Conservation (phyloP, 768 basidiomycete species). For the Lactifluus hygrophoroides region DNA sequence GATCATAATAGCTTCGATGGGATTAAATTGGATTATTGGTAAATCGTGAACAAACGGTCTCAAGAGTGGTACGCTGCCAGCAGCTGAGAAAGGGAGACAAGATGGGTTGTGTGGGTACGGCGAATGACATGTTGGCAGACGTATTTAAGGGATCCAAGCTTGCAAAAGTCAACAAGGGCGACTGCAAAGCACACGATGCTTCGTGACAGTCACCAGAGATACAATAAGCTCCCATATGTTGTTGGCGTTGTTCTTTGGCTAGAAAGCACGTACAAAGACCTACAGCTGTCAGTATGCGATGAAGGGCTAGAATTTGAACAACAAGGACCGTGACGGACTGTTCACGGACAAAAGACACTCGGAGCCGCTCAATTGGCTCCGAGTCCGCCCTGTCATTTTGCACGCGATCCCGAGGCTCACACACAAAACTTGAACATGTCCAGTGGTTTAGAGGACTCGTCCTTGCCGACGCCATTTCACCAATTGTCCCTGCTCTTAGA, state of each 20-base stretch:
- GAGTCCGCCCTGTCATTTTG: too few species aligned
- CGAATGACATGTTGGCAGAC: background rate
- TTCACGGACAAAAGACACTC: too few species aligned
- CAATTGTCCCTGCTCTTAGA: constrained; percentile 49
- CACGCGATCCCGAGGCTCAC: background rate
- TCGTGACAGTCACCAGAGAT: background rate
- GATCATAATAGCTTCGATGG: constrained; percentile 45
- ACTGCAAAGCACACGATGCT: background rate
- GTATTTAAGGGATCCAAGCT: constrained; percentile 8
- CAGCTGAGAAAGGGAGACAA: background rate
- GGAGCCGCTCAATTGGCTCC: background rate
- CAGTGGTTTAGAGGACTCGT: constrained; percentile 6
- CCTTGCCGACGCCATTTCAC: constrained; percentile 36
- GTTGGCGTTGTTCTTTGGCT: background rate
- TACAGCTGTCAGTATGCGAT: background rate
- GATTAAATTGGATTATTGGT: constrained; percentile 18
- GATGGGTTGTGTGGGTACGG: background rate
- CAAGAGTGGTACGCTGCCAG: constrained; percentile 16
- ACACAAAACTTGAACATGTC: background rate
- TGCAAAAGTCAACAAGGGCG: background rate
- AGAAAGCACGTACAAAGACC: background rate
- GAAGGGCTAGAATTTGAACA: background rate
- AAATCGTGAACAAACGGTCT: constrained; percentile 17
- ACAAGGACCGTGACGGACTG: too few species aligned
- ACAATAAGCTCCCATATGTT: background rate